These are phyloP conservation scores for Rachicladosporium sp. DNA, from an alignment of 2,329 filamentous ascomycete species.

Conservation along the genomic window DNA sequence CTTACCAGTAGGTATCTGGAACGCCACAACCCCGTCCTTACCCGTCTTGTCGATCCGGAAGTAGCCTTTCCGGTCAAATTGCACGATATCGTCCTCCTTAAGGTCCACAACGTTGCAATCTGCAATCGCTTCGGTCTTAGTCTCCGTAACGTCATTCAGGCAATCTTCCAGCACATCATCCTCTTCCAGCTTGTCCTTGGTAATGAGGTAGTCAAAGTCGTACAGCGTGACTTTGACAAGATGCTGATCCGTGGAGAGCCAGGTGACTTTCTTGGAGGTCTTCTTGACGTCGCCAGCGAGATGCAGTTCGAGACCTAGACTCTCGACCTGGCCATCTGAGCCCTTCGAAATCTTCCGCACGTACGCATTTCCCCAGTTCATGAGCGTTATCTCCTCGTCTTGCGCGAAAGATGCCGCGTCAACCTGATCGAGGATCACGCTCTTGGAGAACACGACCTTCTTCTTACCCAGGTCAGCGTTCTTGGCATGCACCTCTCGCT, in stretches of 20 bases:
- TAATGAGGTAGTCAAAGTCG: slow-evolving; percentile 91
- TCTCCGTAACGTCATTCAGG: slow-evolving; percentile 63
- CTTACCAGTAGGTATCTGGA: slow-evolving; percentile 60
- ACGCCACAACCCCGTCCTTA: slow-evolving; percentile 49
- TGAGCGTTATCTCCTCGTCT: slow-evolving; percentile 85
- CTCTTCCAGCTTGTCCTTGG: slow-evolving; percentile 85
- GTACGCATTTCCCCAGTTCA: slow-evolving; percentile 91
- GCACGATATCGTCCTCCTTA: slow-evolving; percentile 82
- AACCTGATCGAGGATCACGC: slow-evolving; percentile 71
- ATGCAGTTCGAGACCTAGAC: slow-evolving; percentile 73
- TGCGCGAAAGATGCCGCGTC: slow-evolving; percentile 71
- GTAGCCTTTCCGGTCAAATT: slow-evolving; percentile 88
- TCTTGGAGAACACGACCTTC: slow-evolving; percentile 66
- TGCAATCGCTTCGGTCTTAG: slow-evolving; percentile 60
- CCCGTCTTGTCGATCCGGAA: slow-evolving; percentile 66
- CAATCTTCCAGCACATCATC: slow-evolving; percentile 78
- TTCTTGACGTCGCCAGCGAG: slow-evolving; percentile 87
- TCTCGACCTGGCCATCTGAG: slow-evolving; percentile 39
- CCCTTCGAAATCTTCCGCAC: slow-evolving; percentile 53
- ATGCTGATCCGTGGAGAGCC: slow-evolving; percentile 68
- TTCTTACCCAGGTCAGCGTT: slow-evolving; percentile 75
- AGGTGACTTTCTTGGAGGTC: slow-evolving; percentile 93
- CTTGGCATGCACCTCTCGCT: slow-evolving; percentile 82
- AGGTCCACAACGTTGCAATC: slow-evolving; percentile 69
- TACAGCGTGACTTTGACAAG: slow-evolving; percentile 75